Percentiles rank a stretch among this genome's conserved stretches.
phyloP scores from a whole-genome alignment of 768 basidiomycete species.

The Pisolithus marmoratus region DNA sequence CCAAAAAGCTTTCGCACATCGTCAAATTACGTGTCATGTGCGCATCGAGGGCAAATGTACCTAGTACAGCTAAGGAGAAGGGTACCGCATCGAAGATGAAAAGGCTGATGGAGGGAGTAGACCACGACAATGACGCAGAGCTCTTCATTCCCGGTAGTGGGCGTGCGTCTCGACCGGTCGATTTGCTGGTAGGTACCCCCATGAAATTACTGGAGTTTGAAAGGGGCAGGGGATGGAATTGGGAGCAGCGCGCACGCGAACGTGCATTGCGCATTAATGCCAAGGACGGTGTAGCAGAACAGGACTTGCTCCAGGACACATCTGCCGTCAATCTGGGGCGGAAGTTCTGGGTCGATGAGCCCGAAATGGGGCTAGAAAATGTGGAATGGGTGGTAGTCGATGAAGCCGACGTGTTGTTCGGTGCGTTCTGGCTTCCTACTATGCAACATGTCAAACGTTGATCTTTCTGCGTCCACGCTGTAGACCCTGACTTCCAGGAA shows the following conservation, averaged over 20 bases:
- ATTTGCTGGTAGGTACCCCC: slow-evolving; percentile 61
- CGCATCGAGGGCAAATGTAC: slow-evolving; percentile 54
- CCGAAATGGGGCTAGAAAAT: slow-evolving; percentile 57
- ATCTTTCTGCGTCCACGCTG: background rate
- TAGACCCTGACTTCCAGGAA: slow-evolving; percentile 80
- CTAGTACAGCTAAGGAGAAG: slow-evolving; percentile 18
- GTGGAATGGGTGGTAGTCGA: slow-evolving; percentile 90
- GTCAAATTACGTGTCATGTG: slow-evolving; percentile 75
- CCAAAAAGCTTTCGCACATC: slow-evolving; percentile 69
- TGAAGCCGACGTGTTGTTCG: slow-evolving; percentile 87
- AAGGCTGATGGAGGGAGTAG: slow-evolving; percentile 11
- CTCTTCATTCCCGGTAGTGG: slow-evolving; percentile 20
- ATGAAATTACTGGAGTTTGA: slow-evolving; percentile 58
- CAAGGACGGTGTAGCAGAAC: slow-evolving; percentile 24
- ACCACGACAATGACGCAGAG: slow-evolving; percentile 21
- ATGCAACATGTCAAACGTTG: background rate
- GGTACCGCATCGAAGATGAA: slow-evolving; percentile 49
- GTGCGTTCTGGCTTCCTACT: slow-evolving; percentile 34
- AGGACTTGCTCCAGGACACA: slow-evolving; percentile 11
- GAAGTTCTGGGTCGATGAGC: slow-evolving; percentile 40
- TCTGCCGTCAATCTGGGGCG: slow-evolving; percentile 10
- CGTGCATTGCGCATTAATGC: slow-evolving; percentile 18
- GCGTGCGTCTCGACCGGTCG: slow-evolving; percentile 30
- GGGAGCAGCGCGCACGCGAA: slow-evolving; percentile 25
- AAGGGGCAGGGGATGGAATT: slow-evolving; percentile 50